Percentiles rank a stretch among this genome's conserved stretches.
Evolutionary conservation across 2,329 filamentous ascomycete species (phyloP).

Genomic region (Colletotrichum eleusines): DNA sequence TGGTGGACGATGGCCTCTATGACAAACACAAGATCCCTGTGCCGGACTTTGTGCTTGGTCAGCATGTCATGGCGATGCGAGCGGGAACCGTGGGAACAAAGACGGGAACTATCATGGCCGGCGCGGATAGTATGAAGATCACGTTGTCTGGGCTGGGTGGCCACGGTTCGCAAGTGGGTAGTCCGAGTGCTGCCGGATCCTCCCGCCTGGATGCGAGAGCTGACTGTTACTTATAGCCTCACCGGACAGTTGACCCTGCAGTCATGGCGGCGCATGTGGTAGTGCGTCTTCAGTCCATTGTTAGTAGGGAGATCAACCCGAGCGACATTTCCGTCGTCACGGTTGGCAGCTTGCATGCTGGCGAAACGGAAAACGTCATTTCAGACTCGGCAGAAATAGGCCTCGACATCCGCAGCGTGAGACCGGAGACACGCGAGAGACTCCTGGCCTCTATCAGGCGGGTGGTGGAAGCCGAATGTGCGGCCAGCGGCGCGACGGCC

Average conservation of each 20-base stretch:
- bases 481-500: conserved; percentile 58
- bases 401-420: conserved; percentile 55
- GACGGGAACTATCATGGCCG: conserved; percentile 45
- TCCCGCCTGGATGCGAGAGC: conserved; percentile 42
- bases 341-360: conserved; percentile 57
- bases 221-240: conserved; percentile 46
- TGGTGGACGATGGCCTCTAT: conserved; percentile 55
- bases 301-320: conserved; percentile 49
- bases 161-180: conserved; percentile 49
- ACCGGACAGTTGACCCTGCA: conserved; percentile 60
- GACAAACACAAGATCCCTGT: conserved; percentile 45
- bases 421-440: conserved; percentile 48
- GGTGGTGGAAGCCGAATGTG: conserved; percentile 65
- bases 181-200: neutral
- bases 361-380: conserved; percentile 59
- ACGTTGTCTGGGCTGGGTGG: conserved; percentile 55
- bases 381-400: conserved; percentile 55
- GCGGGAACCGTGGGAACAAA: conserved; percentile 50
- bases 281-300: conserved; percentile 50
- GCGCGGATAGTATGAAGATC: conserved; percentile 47
- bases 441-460: conserved; percentile 53
- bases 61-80: conserved; percentile 48
- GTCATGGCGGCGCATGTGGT: conserved; percentile 58
- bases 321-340: conserved; percentile 58
- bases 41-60: conserved; percentile 53